These are phyloP conservation scores for Annulohypoxylon stygium DNA, from an alignment of 495 filamentous ascomycete genomes.

Conservation along the genomic window DNA sequence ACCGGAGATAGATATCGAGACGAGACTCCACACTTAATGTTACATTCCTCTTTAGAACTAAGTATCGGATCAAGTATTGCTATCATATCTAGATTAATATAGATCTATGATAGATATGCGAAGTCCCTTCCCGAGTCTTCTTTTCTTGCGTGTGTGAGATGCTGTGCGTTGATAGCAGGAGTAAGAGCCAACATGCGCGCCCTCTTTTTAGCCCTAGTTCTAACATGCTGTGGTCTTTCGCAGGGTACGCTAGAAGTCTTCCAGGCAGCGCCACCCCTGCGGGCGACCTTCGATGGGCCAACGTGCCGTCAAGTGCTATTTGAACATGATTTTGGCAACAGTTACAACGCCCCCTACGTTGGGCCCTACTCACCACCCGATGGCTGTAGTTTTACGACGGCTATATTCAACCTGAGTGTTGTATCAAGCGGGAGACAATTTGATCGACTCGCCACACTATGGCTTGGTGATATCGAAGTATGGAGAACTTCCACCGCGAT, in stretches of 20 bases:
- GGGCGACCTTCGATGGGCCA: slow-evolving; percentile 27
- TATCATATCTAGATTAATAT: neutral
- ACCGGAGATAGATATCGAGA: slow-evolving; percentile 9
- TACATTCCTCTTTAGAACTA: slow-evolving; percentile 33
- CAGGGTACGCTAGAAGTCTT: slow-evolving; percentile 42
- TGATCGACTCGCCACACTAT: slow-evolving; percentile 84
- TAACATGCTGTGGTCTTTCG: slow-evolving; percentile 26
- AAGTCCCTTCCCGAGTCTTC: neutral
- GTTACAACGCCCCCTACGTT: slow-evolving; percentile 83
- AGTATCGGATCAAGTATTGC: neutral
- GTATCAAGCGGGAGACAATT: slow-evolving; percentile 80
- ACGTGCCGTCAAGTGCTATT: slow-evolving; percentile 64
- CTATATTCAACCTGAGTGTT: slow-evolving; percentile 85
- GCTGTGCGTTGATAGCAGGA: neutral
- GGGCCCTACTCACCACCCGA: slow-evolving; percentile 81
- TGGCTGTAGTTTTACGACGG: slow-evolving; percentile 78
- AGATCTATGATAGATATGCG: neutral
- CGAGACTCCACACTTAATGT: slow-evolving; percentile 37
- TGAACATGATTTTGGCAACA: slow-evolving; percentile 78
- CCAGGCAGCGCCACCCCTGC: slow-evolving; percentile 45
- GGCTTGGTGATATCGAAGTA: slow-evolving; percentile 83
- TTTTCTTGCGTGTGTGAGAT: neutral
- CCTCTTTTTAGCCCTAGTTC: slow-evolving; percentile 11
- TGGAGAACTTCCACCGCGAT: slow-evolving; percentile 91
- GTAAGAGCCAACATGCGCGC: neutral